A percentile compares a stretch with the other conserved stretches of the same genome.
phyloP scores from a whole-genome alignment of 116 monocot species.

The Zostera marina region DNA sequence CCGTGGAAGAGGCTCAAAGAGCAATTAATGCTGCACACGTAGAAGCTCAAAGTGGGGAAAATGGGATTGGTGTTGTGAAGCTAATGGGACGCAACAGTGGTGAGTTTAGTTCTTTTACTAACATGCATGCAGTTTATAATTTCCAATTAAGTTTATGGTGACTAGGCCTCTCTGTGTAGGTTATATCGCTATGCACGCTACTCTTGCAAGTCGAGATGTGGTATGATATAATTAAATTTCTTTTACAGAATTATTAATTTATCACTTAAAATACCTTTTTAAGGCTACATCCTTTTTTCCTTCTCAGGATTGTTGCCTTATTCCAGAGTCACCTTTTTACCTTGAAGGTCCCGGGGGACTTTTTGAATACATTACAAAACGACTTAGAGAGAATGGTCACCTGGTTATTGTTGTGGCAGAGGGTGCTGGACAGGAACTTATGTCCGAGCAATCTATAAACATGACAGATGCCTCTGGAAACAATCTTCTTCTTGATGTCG shows the following conservation, averaged over 20 bases:
- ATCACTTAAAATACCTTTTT: background rate
- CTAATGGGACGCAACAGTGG: conserved; percentile 88
- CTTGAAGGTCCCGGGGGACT: conserved; percentile 80
- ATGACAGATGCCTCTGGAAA: conserved; percentile 68
- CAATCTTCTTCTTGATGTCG: conserved; percentile 59
- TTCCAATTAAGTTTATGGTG: background rate
- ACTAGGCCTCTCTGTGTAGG: conserved; percentile 19
- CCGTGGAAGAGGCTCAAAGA: conserved; percentile 84
- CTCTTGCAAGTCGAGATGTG: conserved; percentile 76
- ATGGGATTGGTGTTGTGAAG: conserved; percentile 84
- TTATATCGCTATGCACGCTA: conserved; percentile 83
- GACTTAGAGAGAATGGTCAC: conserved; percentile 65
- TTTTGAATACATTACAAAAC: conserved; percentile 48
- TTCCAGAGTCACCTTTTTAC: conserved; percentile 79
- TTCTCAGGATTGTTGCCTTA: conserved; percentile 66
- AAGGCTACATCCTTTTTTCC: background rate
- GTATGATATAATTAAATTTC: conserved; percentile 8
- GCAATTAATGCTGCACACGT: conserved; percentile 92
- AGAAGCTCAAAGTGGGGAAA: conserved; percentile 67
- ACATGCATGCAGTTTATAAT: background rate
- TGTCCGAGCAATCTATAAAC: conserved; percentile 29
- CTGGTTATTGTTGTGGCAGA: conserved; percentile 84
- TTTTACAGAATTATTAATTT: background rate
- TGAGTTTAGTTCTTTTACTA: conserved; percentile 8
- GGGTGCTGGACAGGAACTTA: conserved; percentile 75